A percentile compares a stretch with the other conserved stretches of the same genome.
These are phyloP conservation scores for Fonsecaea erecta DNA, from an alignment of 2,329 filamentous ascomycete genomes.

Conservation along the genomic window DNA sequence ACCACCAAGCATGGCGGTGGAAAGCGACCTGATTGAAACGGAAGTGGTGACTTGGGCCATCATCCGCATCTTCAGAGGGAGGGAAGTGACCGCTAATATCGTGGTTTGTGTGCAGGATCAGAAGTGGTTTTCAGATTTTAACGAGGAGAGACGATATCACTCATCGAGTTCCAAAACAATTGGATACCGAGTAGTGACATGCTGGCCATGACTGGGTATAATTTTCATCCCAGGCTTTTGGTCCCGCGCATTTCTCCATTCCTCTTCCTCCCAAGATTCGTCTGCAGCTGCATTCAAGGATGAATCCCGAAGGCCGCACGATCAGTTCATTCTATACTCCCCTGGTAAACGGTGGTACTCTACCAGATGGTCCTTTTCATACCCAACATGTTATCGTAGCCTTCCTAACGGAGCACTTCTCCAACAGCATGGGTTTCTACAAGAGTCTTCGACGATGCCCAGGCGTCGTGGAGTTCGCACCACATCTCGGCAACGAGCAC, in stretches of 20 bases:
- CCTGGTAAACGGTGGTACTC: neutral
- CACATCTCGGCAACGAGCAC: neutral
- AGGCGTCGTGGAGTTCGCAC: neutral
- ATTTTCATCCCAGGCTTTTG: neutral
- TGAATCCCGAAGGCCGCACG: neutral
- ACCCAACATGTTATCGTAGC: neutral
- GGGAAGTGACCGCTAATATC: neutral
- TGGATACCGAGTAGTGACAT: neutral
- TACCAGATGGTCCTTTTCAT: neutral
- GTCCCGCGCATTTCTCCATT: neutral
- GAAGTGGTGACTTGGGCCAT: neutral
- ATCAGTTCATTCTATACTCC: neutral
- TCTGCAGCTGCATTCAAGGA: neutral
- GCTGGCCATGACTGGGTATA: neutral
- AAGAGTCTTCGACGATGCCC: neutral
- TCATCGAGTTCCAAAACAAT: neutral
- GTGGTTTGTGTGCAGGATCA: neutral
- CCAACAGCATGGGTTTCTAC: slow-evolving; percentile 7
- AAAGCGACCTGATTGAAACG: neutral
- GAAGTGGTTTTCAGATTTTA: neutral
- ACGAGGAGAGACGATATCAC: neutral
- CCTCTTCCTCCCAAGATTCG: neutral
- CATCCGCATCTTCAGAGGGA: neutral
- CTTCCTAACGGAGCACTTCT: neutral
- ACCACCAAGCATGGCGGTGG: neutral